Percentiles rank a stretch among this genome's conserved stretches.
These are phyloP conservation scores for Yamadazyma aaseri DNA, from an alignment of 1,139 yeast genomes.

Conservation along the genomic window DNA sequence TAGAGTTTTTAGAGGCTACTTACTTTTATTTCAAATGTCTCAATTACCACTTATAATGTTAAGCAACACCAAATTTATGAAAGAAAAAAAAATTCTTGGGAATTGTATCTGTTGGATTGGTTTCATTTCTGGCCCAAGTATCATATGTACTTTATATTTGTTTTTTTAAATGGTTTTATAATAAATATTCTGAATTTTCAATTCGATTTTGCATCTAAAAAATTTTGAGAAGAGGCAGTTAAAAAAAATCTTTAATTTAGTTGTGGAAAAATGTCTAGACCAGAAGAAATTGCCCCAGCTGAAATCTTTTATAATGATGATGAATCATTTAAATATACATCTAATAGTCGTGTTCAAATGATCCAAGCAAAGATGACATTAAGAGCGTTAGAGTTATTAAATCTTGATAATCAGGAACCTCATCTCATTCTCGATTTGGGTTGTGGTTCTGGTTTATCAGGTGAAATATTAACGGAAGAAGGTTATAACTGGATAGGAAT, in stretches of 20 bases:
- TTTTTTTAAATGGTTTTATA: slow-evolving; percentile 48
- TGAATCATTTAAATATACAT: slow-evolving; percentile 86
- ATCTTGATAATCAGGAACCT: slow-evolving; percentile 60
- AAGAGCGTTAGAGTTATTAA: slow-evolving; percentile 83
- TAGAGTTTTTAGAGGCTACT: slow-evolving; percentile 74
- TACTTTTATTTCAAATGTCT: slow-evolving; percentile 78
- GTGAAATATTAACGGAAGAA: slow-evolving; percentile 91
- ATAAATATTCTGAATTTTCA: too few relatives aligned
- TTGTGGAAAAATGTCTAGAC: slow-evolving; percentile 72
- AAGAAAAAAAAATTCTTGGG: slow-evolving; percentile 60
- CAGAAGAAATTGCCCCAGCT: slow-evolving; percentile 97
- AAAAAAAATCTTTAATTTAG: too few relatives aligned
- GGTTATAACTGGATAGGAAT: slow-evolving; percentile 95
- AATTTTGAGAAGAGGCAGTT: not conserved
- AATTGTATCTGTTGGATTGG: slow-evolving; percentile 91
- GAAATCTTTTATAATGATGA: slow-evolving; percentile 90
- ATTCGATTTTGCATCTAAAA: too few relatives aligned
- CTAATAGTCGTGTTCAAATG: slow-evolving; percentile 94
- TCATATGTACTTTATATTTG: slow-evolving; percentile 81
- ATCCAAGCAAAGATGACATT: slow-evolving; percentile 97
- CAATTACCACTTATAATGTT: slow-evolving; percentile 67
- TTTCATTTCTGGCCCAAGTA: slow-evolving; percentile 83
- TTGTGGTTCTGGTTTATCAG: slow-evolving; percentile 95
- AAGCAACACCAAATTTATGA: slow-evolving; percentile 51
- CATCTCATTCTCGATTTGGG: slow-evolving; percentile 87